These are phyloP conservation scores for Neodidymelliopsis sp. DNA, from an alignment of 2,329 filamentous ascomycete species.

Conservation along the genomic window DNA sequence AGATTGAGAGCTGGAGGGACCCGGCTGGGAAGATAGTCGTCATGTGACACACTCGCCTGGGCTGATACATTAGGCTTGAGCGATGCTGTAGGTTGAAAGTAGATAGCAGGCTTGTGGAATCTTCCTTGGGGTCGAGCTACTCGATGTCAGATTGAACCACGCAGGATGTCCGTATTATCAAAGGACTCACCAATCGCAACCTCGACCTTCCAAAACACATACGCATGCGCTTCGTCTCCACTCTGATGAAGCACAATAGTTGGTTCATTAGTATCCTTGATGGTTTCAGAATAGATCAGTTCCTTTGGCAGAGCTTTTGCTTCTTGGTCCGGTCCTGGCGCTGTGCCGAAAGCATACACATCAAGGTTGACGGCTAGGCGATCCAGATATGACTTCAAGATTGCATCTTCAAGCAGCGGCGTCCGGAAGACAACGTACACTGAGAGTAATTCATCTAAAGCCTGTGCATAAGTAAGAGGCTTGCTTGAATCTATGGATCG, in stretches of 20 bases:
- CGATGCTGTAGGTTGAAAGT: conserved; percentile 65
- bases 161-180: too few species aligned
- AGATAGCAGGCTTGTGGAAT: conserved; percentile 70
- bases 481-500: conserved; percentile 49
- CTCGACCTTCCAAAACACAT: conserved; percentile 50
- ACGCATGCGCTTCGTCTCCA: conserved; percentile 35
- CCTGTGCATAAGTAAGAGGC: conserved; percentile 61
- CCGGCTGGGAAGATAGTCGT: conserved; percentile 74
- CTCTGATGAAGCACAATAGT: conserved; percentile 39
- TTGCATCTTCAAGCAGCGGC: conserved; percentile 64
- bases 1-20: conserved; percentile 76
- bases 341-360: conserved; percentile 64
- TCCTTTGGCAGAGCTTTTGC: conserved; percentile 56
- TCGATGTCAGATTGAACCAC: conserved; percentile 17
- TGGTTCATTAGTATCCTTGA: conserved; percentile 44
- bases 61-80: conserved; percentile 62
- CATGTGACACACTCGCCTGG: conserved; percentile 53
- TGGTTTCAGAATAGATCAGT: conserved; percentile 62
- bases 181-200: conserved; percentile 44
- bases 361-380: conserved; percentile 73
- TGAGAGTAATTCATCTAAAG: conserved; percentile 74
- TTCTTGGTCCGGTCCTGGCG: conserved; percentile 54
- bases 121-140: conserved; percentile 62
- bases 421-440: conserved; percentile 74
- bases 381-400: conserved; percentile 65